Percentiles rank a stretch among this genome's conserved stretches.
phyloP scores from a whole-genome alignment of 2,329 filamentous ascomycete species.

The Trichothecium roseum region DNA sequence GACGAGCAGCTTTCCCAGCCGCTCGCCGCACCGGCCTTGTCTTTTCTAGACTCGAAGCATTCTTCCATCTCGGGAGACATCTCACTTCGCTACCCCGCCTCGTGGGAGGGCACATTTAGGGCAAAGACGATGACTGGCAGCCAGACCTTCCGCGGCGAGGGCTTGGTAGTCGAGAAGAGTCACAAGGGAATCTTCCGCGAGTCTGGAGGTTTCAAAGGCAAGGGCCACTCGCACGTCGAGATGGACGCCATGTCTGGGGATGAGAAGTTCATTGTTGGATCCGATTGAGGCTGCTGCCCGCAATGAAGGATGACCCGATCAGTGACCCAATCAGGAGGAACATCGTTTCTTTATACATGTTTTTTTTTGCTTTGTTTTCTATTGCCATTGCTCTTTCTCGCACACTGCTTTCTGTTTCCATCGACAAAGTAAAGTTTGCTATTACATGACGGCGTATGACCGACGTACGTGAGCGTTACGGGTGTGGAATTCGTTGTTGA shows the following conservation, averaged over 20 bases:
- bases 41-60: slow-evolving; percentile 29
- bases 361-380: background rate
- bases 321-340: too few species aligned
- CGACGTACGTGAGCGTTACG: too few species aligned
- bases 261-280: slow-evolving; percentile 15
- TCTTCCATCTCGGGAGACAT: slow-evolving; percentile 32
- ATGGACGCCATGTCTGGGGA: slow-evolving; percentile 20
- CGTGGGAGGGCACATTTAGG: slow-evolving; percentile 37
- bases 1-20: slow-evolving; percentile 1
- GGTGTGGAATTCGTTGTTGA: too few species aligned
- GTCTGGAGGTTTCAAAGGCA: slow-evolving; percentile 30
- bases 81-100: slow-evolving; percentile 31
- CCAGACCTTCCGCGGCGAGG: slow-evolving; percentile 29
- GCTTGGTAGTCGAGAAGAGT: slow-evolving; percentile 24
- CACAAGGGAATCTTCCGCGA: slow-evolving; percentile 20
- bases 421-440: too few species aligned
- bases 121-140: slow-evolving; percentile 29
- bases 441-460: too few species aligned
- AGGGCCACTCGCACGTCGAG: slow-evolving; percentile 19
- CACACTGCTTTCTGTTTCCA: background rate
- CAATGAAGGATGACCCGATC: too few species aligned
- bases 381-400: background rate
- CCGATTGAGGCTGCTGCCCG: background rate
- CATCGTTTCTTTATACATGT: background rate
- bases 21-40: slow-evolving; percentile 7